phyloP scores from a whole-genome alignment of 2,329 filamentous ascomycete species.

The Diaporthe helianthi region DNA sequence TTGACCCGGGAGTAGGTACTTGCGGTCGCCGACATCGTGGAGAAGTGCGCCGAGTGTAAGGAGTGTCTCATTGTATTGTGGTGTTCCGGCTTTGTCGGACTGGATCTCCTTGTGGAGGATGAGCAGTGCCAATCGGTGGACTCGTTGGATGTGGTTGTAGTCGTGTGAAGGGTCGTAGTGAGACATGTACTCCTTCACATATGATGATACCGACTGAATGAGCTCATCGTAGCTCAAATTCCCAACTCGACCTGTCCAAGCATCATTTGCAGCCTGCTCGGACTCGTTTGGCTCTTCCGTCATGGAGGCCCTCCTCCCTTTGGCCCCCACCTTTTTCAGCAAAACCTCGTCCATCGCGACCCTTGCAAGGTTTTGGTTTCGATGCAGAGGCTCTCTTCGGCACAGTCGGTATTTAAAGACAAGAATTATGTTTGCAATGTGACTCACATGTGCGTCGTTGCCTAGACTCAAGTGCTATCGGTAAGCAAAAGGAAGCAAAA shows the following conservation, averaged over 20 bases:
- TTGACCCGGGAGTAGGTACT: conserved; percentile 70
- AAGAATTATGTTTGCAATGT: neutral
- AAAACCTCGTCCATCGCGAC: conserved; percentile 7
- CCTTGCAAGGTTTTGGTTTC: neutral
- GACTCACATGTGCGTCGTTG: neutral
- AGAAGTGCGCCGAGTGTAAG: conserved; percentile 76
- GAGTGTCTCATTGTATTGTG: conserved; percentile 55
- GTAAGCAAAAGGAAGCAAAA: neutral
- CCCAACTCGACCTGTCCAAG: neutral
- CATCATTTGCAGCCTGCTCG: neutral
- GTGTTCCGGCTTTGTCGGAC: conserved; percentile 30
- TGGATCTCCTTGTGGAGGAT: conserved; percentile 61
- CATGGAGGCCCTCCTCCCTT: neutral
- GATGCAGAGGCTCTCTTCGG: neutral
- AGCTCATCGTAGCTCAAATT: conserved; percentile 42
- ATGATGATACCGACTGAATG: conserved; percentile 62
- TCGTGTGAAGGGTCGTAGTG: conserved; percentile 87
- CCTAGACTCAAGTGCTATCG: neutral
- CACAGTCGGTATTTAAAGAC: neutral
- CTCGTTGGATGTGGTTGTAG: conserved; percentile 82
- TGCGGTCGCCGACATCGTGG: conserved; percentile 90
- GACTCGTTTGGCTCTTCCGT: neutral
- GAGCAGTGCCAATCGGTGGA: conserved; percentile 72
- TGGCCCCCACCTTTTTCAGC: conserved; percentile 2
- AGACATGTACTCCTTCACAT: conserved; percentile 76